phyloP scores from a whole-genome alignment of 2,329 filamentous ascomycete species.

The Diplodia corticola region DNA sequence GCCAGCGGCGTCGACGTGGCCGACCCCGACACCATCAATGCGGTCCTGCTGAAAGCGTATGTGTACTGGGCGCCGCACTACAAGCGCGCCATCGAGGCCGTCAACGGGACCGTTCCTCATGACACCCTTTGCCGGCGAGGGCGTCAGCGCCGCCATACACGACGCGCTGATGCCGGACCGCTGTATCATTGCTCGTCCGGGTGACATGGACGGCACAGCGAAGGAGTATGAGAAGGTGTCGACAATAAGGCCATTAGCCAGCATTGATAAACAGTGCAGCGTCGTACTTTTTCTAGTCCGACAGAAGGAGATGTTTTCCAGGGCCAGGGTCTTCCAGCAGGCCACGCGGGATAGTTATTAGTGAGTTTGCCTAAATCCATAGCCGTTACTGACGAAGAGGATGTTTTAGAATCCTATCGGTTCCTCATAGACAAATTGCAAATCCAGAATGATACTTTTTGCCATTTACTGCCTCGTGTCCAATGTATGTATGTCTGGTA shows the following conservation, averaged over 20 bases:
- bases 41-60: slow-evolving; percentile 38
- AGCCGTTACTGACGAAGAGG: too few relatives aligned
- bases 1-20: slow-evolving; percentile 49
- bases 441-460: too few relatives aligned
- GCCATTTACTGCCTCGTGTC: too few relatives aligned
- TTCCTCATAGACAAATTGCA: too few relatives aligned
- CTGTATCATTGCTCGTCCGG: background rate
- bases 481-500: too few relatives aligned
- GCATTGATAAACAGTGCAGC: too few relatives aligned
- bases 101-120: slow-evolving; percentile 45
- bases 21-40: slow-evolving; percentile 41
- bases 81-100: slow-evolving; percentile 27
- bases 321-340: slow-evolving; percentile 36
- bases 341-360: slow-evolving; percentile 33
- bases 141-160: slow-evolving; percentile 59
- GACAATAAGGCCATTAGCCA: too few relatives aligned
- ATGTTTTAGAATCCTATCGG: too few relatives aligned
- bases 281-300: too few relatives aligned
- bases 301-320: slow-evolving; percentile 20
- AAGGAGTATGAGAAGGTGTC: slow-evolving; percentile 25
- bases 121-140: slow-evolving; percentile 60
- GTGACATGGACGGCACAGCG: slow-evolving; percentile 32
- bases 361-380: too few relatives aligned
- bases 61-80: slow-evolving; percentile 26
- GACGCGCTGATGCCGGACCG: slow-evolving; percentile 54